Conservation (phyloP, 208 protist genomes). For the Leishmania arabica region DNA sequence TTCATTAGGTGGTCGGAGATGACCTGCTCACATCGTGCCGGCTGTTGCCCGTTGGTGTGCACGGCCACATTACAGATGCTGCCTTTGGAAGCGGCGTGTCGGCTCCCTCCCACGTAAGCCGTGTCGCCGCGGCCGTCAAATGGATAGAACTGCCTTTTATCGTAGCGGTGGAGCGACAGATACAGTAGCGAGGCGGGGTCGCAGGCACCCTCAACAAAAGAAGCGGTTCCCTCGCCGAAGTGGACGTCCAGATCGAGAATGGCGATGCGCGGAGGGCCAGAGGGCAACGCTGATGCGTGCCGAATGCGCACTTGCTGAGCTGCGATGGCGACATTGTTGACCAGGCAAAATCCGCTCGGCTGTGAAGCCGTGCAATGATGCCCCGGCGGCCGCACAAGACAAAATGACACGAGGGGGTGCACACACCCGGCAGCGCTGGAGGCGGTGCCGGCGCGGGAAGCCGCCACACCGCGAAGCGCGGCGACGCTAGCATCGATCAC, state of each 20-base stretch:
- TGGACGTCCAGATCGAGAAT: conserved; percentile 94
- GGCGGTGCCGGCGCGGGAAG: neutral
- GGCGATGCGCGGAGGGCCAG: conserved; percentile 45
- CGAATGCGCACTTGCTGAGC: conserved; percentile 43
- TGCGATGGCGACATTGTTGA: conserved; percentile 91
- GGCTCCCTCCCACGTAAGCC: conserved; percentile 40
- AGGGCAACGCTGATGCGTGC: conserved; percentile 2
- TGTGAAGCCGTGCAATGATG: conserved; percentile 79
- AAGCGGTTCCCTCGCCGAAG: conserved; percentile 92
- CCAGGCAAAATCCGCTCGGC: conserved; percentile 87
- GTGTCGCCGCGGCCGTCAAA: conserved; percentile 39
- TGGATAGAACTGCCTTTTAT: conserved; percentile 74
- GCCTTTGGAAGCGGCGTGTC: conserved; percentile 18
- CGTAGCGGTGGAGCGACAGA: conserved; percentile 85
- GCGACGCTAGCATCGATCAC: conserved; percentile 62
- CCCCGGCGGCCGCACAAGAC: conserved; percentile 89
- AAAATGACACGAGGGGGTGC: conserved; percentile 59
- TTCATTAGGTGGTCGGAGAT: conserved; percentile 79
- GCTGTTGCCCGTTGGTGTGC: conserved; percentile 57
- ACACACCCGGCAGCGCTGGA: neutral
- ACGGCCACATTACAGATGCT: conserved; percentile 82
- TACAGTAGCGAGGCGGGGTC: conserved; percentile 57
- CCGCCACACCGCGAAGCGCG: conserved; percentile 28
- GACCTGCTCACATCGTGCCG: conserved; percentile 53
- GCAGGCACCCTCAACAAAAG: conserved; percentile 75